Evolutionary conservation across 768 basidiomycete genomes (phyloP).

Genomic region (Suillus variegatus): DNA sequence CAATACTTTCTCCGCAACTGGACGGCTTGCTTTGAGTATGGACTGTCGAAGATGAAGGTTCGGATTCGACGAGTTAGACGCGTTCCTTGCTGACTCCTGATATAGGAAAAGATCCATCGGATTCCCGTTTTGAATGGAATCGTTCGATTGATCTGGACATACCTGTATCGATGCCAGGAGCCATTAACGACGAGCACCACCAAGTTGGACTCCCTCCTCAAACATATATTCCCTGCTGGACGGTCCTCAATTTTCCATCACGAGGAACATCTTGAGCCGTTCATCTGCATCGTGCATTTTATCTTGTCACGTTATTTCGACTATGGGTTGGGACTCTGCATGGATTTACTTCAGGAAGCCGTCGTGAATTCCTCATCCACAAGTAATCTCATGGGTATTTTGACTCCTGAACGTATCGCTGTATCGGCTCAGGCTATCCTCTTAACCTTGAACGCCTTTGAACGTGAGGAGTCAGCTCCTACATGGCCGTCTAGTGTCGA

Average conservation of each 20-base stretch:
- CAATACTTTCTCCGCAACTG: conserved; percentile 85
- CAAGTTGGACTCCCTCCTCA: conserved; percentile 74
- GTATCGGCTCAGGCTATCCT: conserved; percentile 79
- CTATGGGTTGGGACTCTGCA: conserved; percentile 77
- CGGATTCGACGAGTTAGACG: conserved; percentile 1
- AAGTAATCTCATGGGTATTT: conserved; percentile 39
- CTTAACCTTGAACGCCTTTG: conserved; percentile 67
- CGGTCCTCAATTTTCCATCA: conserved; percentile 58
- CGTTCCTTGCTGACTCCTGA: conserved; percentile 9
- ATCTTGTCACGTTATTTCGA: conserved; percentile 83
- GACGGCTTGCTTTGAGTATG: conserved; percentile 69
- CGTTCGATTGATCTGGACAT: conserved; percentile 87
- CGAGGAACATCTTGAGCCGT: conserved; percentile 77
- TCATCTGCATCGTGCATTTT: conserved; percentile 80
- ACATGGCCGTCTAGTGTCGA: conserved; percentile 79
- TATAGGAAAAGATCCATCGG: conserved; percentile 77
- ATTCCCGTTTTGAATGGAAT: conserved; percentile 78
- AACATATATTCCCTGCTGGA: conserved; percentile 77
- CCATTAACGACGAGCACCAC: conserved; percentile 76
- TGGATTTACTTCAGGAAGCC: conserved; percentile 79
- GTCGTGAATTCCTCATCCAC: conserved; percentile 41
- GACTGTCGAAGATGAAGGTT: conserved; percentile 82
- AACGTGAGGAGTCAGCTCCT: conserved; percentile 69
- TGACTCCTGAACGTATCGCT: conserved; percentile 72
- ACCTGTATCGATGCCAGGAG: conserved; percentile 92